These are phyloP conservation scores for Bremia lactucae DNA, from an alignment of 352 stramenopile genomes.

Conservation along the genomic window DNA sequence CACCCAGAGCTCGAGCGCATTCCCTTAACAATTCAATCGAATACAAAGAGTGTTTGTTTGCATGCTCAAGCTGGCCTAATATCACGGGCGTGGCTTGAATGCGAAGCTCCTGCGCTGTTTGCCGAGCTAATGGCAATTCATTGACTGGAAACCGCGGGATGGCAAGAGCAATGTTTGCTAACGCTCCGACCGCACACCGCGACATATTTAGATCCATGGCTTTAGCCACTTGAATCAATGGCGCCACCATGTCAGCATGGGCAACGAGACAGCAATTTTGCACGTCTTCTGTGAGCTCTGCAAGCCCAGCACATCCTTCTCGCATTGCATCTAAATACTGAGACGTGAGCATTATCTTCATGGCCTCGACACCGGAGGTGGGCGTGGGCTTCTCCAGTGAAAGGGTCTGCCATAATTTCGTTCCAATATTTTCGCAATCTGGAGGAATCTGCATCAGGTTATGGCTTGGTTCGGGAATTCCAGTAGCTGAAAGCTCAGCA, in stretches of 20 bases:
- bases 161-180: conserved; percentile 56
- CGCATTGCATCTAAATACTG: conserved; percentile 58
- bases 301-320: conserved; percentile 62
- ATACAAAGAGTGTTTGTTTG: conserved; percentile 36
- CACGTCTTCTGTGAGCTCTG: conserved; percentile 53
- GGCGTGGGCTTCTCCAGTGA: conserved; percentile 34
- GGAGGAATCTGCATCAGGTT: conserved; percentile 1
- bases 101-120: conserved; percentile 29
- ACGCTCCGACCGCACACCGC: conserved; percentile 48
- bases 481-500: not conserved
- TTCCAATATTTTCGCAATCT: conserved; percentile 37
- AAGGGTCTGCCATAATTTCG: conserved; percentile 51
- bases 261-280: conserved; percentile 54
- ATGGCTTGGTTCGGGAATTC: conserved; percentile 1
- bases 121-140: conserved; percentile 26
- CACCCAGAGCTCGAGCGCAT: conserved; percentile 44
- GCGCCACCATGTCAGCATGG: conserved; percentile 38
- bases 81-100: conserved; percentile 36
- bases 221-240: conserved; percentile 34
- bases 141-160: conserved; percentile 34
- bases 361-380: conserved; percentile 60
- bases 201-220: conserved; percentile 56
- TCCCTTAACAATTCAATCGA: conserved; percentile 67
- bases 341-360: conserved; percentile 82
- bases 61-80: conserved; percentile 33